Evolutionary conservation across 148 eudicot genomes (phyloP), one percentile per base, ranked within the genome.

Genomic region (Nepenthes mirabilis): DNA sequence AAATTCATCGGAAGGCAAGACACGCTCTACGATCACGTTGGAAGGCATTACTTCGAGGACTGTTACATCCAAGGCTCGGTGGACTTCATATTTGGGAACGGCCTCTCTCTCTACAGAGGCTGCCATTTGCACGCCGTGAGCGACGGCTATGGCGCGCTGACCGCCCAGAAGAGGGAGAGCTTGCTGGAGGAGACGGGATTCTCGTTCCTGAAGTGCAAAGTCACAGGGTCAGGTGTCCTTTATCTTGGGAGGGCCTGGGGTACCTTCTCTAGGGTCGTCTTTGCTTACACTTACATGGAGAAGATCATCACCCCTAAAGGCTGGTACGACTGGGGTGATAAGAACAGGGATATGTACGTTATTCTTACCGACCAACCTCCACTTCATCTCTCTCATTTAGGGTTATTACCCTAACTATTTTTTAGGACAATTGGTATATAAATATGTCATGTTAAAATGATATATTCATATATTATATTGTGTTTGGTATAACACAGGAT

Each of bases 161-260:
- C 97, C 37, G 97, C 97, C 2, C 97, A 91, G 68, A 93, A 95
- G 7, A 76, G 97, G 52, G 61, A 70, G n/a, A 85, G 86, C 67
- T 63, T 81, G 61, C 43, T 85, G 65, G 96, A 91, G 2, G 93
- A 91, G 64, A 85, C 87, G 9, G 97, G 97, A 1, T 91, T 87
- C 71, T 85, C 95, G 1, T 91, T 91, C 35, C 68, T 91, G 1
- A 74, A 83, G 60, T 91, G 97, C 57, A 88, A 79, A 69, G 90
- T 91, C 58, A 88, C 93, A 33, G 97, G 97, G 3, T 83, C 95
- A 0, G 95, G 97, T 0, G 84, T 84, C 2, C 68, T 88, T 6
- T 91, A 85, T 72, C 86, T 88, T 10, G 95, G 97, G 11, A 70
- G 97, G 65, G 97, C 96, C 11, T 88, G 97, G 97, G 88, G 95